These are phyloP conservation scores for Datura wrightii DNA, from an alignment of 257 asterid species.

Conservation along the genomic window DNA sequence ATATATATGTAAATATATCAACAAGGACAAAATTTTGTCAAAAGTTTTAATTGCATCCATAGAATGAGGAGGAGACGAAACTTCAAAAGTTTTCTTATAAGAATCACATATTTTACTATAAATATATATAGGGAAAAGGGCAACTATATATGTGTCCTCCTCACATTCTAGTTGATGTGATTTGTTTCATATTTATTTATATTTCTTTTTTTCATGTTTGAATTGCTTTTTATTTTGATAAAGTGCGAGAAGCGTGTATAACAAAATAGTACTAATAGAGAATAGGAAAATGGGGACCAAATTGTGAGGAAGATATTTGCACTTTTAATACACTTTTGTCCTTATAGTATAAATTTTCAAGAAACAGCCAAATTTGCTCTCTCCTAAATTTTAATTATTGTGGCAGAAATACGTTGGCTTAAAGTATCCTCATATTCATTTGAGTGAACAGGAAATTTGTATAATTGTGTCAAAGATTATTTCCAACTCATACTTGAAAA, in stretches of 20 bases:
- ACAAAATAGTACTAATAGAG: constrained; percentile 6
- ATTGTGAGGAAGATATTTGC: constrained; percentile 47
- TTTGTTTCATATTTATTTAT: background rate
- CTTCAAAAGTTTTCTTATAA: constrained; percentile 18
- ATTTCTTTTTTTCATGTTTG: constrained; percentile 28
- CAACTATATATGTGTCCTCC: constrained; percentile 29
- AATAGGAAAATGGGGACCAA: constrained; percentile 23
- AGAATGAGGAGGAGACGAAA: constrained; percentile 30
- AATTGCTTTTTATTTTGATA: background rate
- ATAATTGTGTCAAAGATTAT: constrained; percentile 15
- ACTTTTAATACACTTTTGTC: constrained; percentile 35
- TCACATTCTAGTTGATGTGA: constrained; percentile 41
- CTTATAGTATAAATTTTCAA: background rate
- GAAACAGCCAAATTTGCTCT: constrained; percentile 24
- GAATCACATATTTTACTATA: constrained; percentile 11
- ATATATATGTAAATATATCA: background rate
- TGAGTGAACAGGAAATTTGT: background rate
- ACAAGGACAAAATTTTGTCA: constrained; percentile 42
- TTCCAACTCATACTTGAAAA: constrained; percentile 21
- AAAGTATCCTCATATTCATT: constrained; percentile 32
- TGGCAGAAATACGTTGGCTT: constrained; percentile 40
- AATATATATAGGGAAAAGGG: background rate
- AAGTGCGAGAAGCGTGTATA: background rate
- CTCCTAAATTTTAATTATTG: constrained; percentile 21
- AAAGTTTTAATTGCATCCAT: constrained; percentile 46